A percentile compares a stretch with the other conserved stretches of the same genome.
These are phyloP conservation scores for Mortierella sp. DNA, from an alignment of 371 early-diverging fungal species.

Conservation along the genomic window DNA sequence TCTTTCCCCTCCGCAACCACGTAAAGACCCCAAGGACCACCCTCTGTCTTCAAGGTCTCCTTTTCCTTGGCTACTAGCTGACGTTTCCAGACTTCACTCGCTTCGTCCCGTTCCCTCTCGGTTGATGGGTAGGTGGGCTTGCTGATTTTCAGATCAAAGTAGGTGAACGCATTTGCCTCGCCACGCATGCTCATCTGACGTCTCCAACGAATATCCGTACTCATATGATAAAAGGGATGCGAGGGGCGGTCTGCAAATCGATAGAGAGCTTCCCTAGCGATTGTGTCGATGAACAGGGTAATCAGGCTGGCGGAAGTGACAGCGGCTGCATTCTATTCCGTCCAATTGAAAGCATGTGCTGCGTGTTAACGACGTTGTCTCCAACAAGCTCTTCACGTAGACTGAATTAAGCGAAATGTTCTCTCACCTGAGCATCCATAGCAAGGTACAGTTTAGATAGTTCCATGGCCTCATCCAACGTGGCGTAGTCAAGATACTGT, in stretches of 20 bases:
- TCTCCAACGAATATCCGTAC: conserved; percentile 41
- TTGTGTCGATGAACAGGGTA: conserved; percentile 18
- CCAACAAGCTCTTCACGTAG: background rate
- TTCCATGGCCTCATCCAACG: conserved; percentile 37
- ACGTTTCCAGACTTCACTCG: conserved; percentile 23
- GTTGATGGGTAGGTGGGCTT: conserved; percentile 9
- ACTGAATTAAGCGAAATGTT: background rate
- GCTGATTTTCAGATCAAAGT: background rate
- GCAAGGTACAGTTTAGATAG: conserved; percentile 29
- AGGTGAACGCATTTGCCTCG: conserved; percentile 15
- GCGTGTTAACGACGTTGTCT: too few species aligned
- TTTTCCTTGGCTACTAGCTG: conserved; percentile 16
- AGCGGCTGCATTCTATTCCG: conserved; percentile 37
- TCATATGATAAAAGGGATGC: conserved; percentile 47
- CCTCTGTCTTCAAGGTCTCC: conserved; percentile 15
- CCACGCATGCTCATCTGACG: conserved; percentile 16
- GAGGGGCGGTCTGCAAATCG: conserved; percentile 23
- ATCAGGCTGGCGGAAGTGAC: conserved; percentile 32
- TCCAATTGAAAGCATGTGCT: too few species aligned
- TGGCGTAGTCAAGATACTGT: conserved; percentile 45
- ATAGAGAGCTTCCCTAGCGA: conserved; percentile 24
- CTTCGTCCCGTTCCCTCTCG: conserved; percentile 23
- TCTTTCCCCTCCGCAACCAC: conserved; percentile 29
- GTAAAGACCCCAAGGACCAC: conserved; percentile 20
- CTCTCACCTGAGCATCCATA: conserved; percentile 45